A percentile compares a stretch with the other conserved stretches of the same genome.
phyloP scores from a whole-genome alignment of 345 rosid species.

The Eucalyptus pauciflora region DNA sequence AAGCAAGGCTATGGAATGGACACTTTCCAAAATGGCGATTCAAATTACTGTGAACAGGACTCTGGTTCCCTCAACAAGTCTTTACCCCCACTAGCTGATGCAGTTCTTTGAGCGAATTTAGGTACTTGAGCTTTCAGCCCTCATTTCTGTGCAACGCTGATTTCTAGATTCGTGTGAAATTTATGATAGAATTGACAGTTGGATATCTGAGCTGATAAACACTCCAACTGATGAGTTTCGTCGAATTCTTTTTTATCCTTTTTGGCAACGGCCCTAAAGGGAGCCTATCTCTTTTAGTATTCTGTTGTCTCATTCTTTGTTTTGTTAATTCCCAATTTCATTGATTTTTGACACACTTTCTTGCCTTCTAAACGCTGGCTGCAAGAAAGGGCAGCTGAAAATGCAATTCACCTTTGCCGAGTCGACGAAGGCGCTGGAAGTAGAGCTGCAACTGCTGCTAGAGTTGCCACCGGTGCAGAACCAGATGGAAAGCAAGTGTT shows the following conservation, averaged over 20 bases:
- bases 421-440: slow-evolving; percentile 74
- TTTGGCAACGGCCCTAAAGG: background rate
- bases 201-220: background rate
- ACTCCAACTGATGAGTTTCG: background rate
- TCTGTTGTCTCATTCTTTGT: background rate
- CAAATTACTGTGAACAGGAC: slow-evolving; percentile 69
- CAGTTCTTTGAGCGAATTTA: slow-evolving; percentile 42
- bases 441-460: slow-evolving; percentile 79
- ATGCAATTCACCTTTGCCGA: slow-evolving; percentile 28
- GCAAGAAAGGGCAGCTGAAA: slow-evolving; percentile 54
- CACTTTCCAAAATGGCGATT: slow-evolving; percentile 51
- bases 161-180: background rate
- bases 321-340: background rate
- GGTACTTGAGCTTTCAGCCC: slow-evolving; percentile 15
- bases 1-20: slow-evolving; percentile 82
- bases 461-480: slow-evolving; percentile 91
- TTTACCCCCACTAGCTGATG: slow-evolving; percentile 17
- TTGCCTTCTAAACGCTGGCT: slow-evolving; percentile 21
- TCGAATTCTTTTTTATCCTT: background rate
- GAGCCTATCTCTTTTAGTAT: background rate
- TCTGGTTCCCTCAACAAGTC: slow-evolving; percentile 36
- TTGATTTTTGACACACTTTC: background rate
- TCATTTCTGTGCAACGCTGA: background rate
- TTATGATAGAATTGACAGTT: background rate
- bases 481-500: slow-evolving; percentile 71